phyloP scores from a whole-genome alignment of 352 stramenopile species.

The Plasmopara halstedii region DNA sequence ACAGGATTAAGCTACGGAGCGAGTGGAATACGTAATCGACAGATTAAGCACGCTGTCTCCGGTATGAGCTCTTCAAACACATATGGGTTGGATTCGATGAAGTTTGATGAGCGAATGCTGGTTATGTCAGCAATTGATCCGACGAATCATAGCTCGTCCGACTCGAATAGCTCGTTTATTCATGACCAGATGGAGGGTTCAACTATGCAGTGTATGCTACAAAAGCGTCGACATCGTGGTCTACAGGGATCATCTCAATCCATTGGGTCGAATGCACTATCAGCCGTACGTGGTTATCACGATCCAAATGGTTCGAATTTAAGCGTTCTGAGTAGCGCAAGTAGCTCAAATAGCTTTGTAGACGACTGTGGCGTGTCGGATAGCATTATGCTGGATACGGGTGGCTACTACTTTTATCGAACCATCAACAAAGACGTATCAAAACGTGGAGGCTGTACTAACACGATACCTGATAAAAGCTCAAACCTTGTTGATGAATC shows the following conservation, averaged over 20 bases:
- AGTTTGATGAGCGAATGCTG: slow-evolving; percentile 37
- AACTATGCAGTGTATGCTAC: slow-evolving; percentile 14
- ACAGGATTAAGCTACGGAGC: slow-evolving; percentile 9
- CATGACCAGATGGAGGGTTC: slow-evolving; percentile 16
- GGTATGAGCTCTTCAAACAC: slow-evolving; percentile 23
- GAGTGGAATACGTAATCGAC: slow-evolving; percentile 9
- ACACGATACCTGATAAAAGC: slow-evolving; percentile 9
- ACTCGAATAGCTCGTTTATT: slow-evolving; percentile 27
- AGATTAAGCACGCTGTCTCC: slow-evolving; percentile 19
- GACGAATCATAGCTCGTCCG: slow-evolving; percentile 19
- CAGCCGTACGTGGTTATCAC: slow-evolving; percentile 24
- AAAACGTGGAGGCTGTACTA: slow-evolving; percentile 11
- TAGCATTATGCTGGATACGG: slow-evolving; percentile 56
- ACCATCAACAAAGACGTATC: slow-evolving; percentile 14
- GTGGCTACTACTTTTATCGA: slow-evolving; percentile 69
- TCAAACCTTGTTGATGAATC: slow-evolving; percentile 13
- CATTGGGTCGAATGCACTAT: slow-evolving; percentile 17
- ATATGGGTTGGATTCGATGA: slow-evolving; percentile 31
- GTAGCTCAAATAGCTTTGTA: slow-evolving; percentile 39
- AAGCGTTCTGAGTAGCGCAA: slow-evolving; percentile 30
- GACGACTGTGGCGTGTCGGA: slow-evolving; percentile 43
- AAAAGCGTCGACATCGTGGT: slow-evolving; percentile 18
- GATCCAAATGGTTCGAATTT: slow-evolving; percentile 24
- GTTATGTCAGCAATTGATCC: slow-evolving; percentile 24
- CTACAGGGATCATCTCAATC: slow-evolving; percentile 21